Evolutionary conservation across 768 basidiomycete species (phyloP), one percentile per base, ranked within the genome.

Genomic region (Mrakia blollopis): DNA sequence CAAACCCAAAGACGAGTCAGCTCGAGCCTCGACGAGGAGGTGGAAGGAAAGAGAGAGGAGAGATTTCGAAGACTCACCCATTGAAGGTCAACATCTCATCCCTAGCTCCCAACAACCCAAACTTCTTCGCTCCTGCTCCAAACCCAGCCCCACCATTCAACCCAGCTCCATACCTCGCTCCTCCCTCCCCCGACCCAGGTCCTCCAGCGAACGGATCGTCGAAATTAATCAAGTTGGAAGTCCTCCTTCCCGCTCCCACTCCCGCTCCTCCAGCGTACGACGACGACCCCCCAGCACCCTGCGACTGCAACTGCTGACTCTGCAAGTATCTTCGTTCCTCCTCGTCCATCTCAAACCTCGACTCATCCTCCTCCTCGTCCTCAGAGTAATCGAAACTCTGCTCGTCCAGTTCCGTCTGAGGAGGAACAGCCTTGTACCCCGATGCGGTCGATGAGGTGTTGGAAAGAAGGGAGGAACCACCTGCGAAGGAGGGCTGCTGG

Each of bases 61-160:
- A 63, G 11, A 30, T 3, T 18, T 65, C 63, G 18, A n/a, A n/a
- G n/a, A 74, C 69, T 35, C 57, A 76, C 76, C 76, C 76, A 71
- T 77, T 77, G 21, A 72, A 77, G 0, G 76, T 77, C 32, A 72
- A 37, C 76, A 77, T 77, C 52, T 77, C 76, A 47, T 72, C 76
- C 50, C 47, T 61, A 4, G 52, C 63, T 8, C 47, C 32, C n/a
- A 74, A 35, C 39, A 35, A 23, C 16, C 32, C 47, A 8, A 63
- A n/a, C 25, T 52, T 65, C 47, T 44, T 44, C 30, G 30, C 39
- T 73, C 7, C 57, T 21, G n/a, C 47, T 41, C n/a, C 4, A 28
- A 9, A n/a, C n/a, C 61, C 73, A 21, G 52, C 62, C 9, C 28
- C 21, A 3, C 35, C 70, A 16, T 72, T 54, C 44, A 65, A 47